These are phyloP conservation scores for Eucalyptus pumila DNA, from an alignment of 345 rosid species.

Conservation along the genomic window DNA sequence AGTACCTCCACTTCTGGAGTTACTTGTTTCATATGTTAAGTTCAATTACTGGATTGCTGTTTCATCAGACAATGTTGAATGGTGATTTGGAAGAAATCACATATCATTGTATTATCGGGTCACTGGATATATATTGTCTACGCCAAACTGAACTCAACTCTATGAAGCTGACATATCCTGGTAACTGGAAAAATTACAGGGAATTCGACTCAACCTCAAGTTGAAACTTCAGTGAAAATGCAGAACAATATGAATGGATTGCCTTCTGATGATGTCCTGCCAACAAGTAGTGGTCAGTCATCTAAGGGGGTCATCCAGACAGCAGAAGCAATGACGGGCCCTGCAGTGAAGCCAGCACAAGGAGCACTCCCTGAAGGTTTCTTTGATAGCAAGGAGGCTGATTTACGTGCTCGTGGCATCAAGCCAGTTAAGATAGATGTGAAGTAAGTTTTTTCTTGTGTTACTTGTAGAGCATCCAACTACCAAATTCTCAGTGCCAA, in stretches of 20 bases:
- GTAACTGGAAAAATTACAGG: background rate
- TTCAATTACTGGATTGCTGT: background rate
- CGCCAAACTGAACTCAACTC: background rate
- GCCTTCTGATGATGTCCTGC: background rate
- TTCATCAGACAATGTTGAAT: background rate
- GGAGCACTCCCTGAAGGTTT: constrained; percentile 91
- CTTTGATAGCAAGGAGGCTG: constrained; percentile 94
- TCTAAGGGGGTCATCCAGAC: constrained; percentile 9
- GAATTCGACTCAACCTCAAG: background rate
- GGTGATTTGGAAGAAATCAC: background rate
- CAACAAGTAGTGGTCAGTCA: constrained; percentile 9
- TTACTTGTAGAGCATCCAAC: background rate
- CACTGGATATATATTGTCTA: background rate
- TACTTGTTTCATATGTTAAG: background rate
- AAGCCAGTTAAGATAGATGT: constrained; percentile 81
- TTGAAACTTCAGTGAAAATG: background rate
- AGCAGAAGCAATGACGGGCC: constrained; percentile 2
- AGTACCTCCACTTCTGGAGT: background rate
- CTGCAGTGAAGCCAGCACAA: constrained; percentile 33
- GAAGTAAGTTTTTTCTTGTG: constrained; percentile 42
- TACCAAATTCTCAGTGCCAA: background rate
- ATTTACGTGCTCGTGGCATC: constrained; percentile 90
- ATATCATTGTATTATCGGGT: background rate
- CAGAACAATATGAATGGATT: constrained; percentile 5
- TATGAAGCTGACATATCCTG: background rate